Base-by-base conservation (phyloP, 2,329 filamentous ascomycete species). In the Cyclaneusma minus region DNA sequence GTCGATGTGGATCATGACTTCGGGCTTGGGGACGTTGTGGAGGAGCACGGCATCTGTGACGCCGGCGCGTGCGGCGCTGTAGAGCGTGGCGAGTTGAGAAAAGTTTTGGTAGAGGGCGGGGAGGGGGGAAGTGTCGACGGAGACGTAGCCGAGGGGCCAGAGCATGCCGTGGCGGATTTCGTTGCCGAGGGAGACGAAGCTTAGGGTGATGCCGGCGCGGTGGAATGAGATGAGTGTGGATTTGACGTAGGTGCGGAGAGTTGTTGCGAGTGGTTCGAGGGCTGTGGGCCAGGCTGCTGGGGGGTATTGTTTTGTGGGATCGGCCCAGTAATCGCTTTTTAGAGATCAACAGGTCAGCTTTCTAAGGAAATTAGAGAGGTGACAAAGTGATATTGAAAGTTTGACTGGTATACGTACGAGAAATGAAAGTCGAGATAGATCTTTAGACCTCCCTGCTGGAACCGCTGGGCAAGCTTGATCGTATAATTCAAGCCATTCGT, bases 1-100 rank as follows among this genome's bases (percentile, higher is more conserved):
- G 43, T 81, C 75, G 3, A 81, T 60, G 42, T 82, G 77, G 21
- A 82, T 65, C 68, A 82, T 70, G 42, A 81, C 74, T 43, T 72
- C 64, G 2, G 74, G 71, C 36, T 64, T 62, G 0, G 60, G 54
- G 18, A 44, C 47, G 7, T 39, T 35, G 5, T 49, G 50, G 1
- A 13, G 36, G 18, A 73, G 47, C 4, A 51, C 51, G 3, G 68
- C 73, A 41, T 77, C 71, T 37, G 71, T 73, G 36, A 82, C 60
- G 2, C 68, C 76, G 28, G 56, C 63, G 32, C 41, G 44, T 0
- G 66, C 58, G 4, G 68, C 67, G 41, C 75, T 64, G 12, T 78
- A 60, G 12, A 82, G 54, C 2, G 52, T 52, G 0, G 71, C 72
- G 9, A 79, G 62, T 42, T 74, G 76, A 30, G 55, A 53, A 35